A percentile compares a stretch with the other conserved stretches of the same genome.
Evolutionary conservation across 169 alveolate species (phyloP).

Genomic region (Plasmodium fragile): DNA sequence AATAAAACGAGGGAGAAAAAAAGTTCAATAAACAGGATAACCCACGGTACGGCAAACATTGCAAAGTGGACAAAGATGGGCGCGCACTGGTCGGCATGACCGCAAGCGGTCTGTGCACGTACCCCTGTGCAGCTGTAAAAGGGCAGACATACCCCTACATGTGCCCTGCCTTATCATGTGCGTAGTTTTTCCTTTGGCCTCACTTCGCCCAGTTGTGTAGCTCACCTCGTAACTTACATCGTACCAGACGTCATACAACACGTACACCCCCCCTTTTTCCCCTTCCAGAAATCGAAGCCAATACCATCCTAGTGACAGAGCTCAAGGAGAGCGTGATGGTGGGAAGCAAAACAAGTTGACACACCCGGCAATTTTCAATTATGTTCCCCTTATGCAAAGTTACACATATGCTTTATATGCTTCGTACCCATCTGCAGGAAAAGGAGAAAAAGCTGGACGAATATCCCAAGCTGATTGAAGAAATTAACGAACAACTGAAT

Average conservation of each 20-base stretch:
- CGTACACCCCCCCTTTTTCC: background rate
- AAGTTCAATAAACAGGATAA: slow-evolving; percentile 61
- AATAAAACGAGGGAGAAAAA: slow-evolving; percentile 55
- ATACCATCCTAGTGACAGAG: slow-evolving; percentile 53
- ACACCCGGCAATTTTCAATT: background rate
- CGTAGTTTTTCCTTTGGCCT: background rate
- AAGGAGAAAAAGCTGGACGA: slow-evolving; percentile 68
- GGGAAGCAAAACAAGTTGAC: background rate
- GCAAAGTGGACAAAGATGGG: background rate
- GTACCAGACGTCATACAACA: background rate
- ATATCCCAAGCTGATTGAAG: slow-evolving; percentile 61
- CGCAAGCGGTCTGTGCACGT: background rate
- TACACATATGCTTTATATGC: background rate
- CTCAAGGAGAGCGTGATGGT: slow-evolving; percentile 67
- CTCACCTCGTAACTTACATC: background rate
- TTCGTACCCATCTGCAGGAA: background rate
- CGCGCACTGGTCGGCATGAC: background rate
- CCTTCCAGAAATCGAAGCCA: slow-evolving; percentile 47
- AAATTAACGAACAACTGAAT: slow-evolving; percentile 41
- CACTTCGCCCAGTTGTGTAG: background rate
- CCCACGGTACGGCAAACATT: slow-evolving; percentile 24
- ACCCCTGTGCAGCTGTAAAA: background rate
- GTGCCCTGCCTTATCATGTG: background rate
- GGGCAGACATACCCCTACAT: background rate
- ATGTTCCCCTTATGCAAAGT: background rate